Percentiles rank a stretch among this genome's conserved stretches.
Evolutionary conservation across 1,284 basidiomycete species (phyloP).

Genomic region (Termitomyces sp.): DNA sequence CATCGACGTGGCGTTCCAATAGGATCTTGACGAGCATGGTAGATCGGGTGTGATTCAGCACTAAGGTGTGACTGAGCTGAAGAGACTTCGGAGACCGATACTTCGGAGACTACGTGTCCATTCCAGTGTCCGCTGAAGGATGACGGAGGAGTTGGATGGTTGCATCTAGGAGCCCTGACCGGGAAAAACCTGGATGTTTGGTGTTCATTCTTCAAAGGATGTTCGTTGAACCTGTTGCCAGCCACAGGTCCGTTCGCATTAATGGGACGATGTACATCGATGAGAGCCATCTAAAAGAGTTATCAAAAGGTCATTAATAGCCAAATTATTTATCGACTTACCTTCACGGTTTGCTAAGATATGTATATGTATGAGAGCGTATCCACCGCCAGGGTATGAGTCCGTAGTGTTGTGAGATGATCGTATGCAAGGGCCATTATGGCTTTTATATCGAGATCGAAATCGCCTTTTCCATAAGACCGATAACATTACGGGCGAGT

Average conservation of each 20-base stretch:
- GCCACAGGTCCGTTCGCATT: no score
- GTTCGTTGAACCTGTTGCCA: no score
- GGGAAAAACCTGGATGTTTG: no score
- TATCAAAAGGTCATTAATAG: background rate
- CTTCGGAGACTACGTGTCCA: background rate
- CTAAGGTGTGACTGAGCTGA: background rate
- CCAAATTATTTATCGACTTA: background rate
- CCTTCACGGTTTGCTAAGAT: background rate
- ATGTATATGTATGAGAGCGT: background rate
- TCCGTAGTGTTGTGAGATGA: background rate
- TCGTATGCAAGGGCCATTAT: background rate
- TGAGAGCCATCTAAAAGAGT: background rate
- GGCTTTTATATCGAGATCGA: background rate
- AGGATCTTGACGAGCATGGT: background rate
- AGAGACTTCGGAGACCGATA: background rate
- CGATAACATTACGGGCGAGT: background rate
- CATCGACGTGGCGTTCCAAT: constrained; percentile 1
- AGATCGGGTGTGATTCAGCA: background rate
- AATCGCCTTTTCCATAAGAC: background rate
- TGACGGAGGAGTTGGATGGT: background rate
- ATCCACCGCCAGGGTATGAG: background rate
- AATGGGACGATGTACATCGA: no score
- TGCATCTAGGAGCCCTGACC: background rate
- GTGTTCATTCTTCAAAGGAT: no score
- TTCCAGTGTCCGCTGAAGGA: no score